Conservation (phyloP, 2,329 filamentous ascomycete species). For the Aspergillus hortae region DNA sequence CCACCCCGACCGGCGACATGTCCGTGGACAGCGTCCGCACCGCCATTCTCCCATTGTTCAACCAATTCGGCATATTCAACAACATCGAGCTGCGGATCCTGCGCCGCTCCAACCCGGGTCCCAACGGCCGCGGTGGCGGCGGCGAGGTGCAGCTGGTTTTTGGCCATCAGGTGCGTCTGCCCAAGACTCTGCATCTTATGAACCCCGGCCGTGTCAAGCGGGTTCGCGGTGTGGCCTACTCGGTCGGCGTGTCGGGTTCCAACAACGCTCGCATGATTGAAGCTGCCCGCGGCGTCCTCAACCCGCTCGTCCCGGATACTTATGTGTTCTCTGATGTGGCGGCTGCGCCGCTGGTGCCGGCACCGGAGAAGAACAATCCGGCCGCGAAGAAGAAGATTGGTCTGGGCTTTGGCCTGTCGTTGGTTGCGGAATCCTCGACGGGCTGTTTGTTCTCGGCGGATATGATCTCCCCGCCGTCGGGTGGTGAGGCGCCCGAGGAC, state of each 20-base stretch:
- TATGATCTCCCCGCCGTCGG: slow-evolving; percentile 67
- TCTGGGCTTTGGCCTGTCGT: slow-evolving; percentile 83
- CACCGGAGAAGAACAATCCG: slow-evolving; percentile 65
- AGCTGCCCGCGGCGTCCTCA: slow-evolving; percentile 79
- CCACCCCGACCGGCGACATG: slow-evolving; percentile 79
- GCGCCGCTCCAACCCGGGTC: slow-evolving; percentile 71
- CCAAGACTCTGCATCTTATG: slow-evolving; percentile 88
- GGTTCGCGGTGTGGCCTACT: slow-evolving; percentile 90
- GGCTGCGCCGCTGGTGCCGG: slow-evolving; percentile 58
- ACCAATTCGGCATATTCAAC: slow-evolving; percentile 83
- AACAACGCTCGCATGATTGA: slow-evolving; percentile 97
- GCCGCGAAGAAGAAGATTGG: slow-evolving; percentile 62
- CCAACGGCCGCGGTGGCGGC: slow-evolving; percentile 73
- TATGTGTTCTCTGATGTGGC: slow-evolving; percentile 75
- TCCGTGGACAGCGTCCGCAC: slow-evolving; percentile 92
- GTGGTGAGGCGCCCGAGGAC: slow-evolving; percentile 83
- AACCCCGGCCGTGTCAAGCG: slow-evolving; percentile 80
- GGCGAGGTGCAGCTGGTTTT: slow-evolving; percentile 93
- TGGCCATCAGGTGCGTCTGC: slow-evolving; percentile 85
- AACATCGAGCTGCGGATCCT: slow-evolving; percentile 82
- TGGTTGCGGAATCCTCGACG: slow-evolving; percentile 89
- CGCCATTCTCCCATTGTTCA: slow-evolving; percentile 84
- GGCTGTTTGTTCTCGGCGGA: slow-evolving; percentile 88
- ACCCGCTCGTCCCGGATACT: slow-evolving; percentile 80
- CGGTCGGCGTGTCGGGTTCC: slow-evolving; percentile 82